phyloP scores from a whole-genome alignment of 2,329 filamentous ascomycete genomes.

The Pseudogymnoascus sp. region DNA sequence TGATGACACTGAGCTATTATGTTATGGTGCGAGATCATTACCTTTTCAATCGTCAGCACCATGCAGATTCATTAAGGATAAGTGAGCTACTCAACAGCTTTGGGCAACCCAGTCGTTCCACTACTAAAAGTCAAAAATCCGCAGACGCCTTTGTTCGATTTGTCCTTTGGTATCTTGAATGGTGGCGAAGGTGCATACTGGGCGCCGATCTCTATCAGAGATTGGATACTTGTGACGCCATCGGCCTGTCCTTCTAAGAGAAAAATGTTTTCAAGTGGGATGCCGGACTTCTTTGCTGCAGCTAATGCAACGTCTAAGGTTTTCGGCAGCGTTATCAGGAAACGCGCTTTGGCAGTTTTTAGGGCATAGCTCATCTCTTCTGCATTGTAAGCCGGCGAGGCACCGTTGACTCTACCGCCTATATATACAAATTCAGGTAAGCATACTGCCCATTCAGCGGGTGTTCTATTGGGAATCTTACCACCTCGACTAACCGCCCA shows the following conservation, averaged over 20 bases:
- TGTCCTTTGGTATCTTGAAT: slow-evolving; percentile 41
- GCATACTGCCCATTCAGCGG: too few relatives aligned
- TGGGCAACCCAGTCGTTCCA: slow-evolving; percentile 41
- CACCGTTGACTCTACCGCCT: slow-evolving; percentile 50
- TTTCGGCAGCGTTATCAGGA: slow-evolving; percentile 47
- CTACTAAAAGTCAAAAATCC: slow-evolving; percentile 42
- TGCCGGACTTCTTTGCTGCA: slow-evolving; percentile 45
- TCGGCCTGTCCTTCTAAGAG: slow-evolving; percentile 45
- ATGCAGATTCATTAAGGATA: not conserved
- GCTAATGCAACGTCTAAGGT: slow-evolving; percentile 45
- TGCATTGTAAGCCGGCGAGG: slow-evolving; percentile 55
- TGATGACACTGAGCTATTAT: slow-evolving; percentile 54
- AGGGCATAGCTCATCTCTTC: slow-evolving; percentile 62
- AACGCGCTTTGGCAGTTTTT: slow-evolving; percentile 46
- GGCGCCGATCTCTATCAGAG: slow-evolving; percentile 27
- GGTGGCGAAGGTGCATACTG: slow-evolving; percentile 30
- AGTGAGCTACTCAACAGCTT: slow-evolving; percentile 29
- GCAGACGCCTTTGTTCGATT: slow-evolving; percentile 48
- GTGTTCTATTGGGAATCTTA: too few relatives aligned
- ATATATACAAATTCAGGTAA: not conserved
- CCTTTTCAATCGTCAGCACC: slow-evolving; percentile 23
- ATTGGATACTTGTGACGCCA: slow-evolving; percentile 40
- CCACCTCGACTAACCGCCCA: slow-evolving; percentile 41
- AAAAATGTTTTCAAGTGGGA: slow-evolving; percentile 43
- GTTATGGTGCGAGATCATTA: slow-evolving; percentile 45